Evolutionary conservation across 495 filamentous ascomycete genomes (phyloP).

Genomic region (Parathielavia appendiculata): DNA sequence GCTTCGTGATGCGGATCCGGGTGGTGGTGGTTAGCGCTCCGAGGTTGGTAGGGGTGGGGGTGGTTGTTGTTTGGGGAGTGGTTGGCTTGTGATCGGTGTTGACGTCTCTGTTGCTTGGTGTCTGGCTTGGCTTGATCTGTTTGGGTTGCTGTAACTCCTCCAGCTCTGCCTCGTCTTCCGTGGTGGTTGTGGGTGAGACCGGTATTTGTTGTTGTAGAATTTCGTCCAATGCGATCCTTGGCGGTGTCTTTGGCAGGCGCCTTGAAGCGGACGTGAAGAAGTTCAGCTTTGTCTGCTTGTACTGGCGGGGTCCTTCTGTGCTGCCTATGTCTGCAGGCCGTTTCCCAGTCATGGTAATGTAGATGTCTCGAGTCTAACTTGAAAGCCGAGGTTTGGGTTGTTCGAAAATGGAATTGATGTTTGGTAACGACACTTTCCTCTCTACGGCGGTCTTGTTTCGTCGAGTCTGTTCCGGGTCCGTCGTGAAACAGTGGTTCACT

Average conservation of each 20-base stretch:
- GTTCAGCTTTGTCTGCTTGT: conserved; percentile 24
- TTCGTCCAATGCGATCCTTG: neutral
- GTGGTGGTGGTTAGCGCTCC: conserved; percentile 3
- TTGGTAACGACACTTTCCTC: no score
- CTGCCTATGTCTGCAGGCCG: neutral
- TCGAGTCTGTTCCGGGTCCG: no score
- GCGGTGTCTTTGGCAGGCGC: neutral
- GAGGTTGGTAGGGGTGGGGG: neutral
- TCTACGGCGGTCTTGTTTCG: no score
- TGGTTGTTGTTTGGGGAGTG: neutral
- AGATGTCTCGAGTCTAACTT: neutral
- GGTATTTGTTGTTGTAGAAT: neutral
- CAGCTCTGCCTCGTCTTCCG: neutral
- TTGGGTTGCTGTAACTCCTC: neutral
- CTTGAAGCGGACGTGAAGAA: conserved; percentile 7
- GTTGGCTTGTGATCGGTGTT: neutral
- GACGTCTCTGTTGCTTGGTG: neutral
- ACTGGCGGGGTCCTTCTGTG: neutral
- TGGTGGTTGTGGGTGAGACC: neutral
- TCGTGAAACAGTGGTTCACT: no score
- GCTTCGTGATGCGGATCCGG: conserved; percentile 17
- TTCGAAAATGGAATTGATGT: neutral
- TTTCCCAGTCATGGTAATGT: conserved; percentile 10
- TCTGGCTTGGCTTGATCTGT: neutral
- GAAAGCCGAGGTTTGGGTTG: neutral